Evolutionary conservation across 371 early-diverging fungal genomes (phyloP).

Genomic region (Paramicrosporidium saccamoebae): DNA sequence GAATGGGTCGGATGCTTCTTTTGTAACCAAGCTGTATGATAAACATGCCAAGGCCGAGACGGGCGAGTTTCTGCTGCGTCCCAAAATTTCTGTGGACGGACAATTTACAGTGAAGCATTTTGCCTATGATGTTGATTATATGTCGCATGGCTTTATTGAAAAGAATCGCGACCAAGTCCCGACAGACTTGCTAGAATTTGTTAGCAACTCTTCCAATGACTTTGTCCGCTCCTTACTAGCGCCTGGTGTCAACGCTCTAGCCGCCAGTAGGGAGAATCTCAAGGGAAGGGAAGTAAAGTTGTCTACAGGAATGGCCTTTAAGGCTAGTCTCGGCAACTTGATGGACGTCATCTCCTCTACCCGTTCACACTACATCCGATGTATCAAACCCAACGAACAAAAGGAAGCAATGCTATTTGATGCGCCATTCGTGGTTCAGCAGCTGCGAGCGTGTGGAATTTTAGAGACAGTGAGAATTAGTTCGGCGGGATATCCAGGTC

Average conservation of each 20-base stretch:
- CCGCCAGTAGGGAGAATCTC: too few relatives aligned
- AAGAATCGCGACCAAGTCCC: slow-evolving; percentile 96
- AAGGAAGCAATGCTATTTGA: slow-evolving; percentile 68
- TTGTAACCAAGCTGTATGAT: slow-evolving; percentile 46
- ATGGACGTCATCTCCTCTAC: slow-evolving; percentile 78
- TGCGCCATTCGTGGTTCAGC: slow-evolving; percentile 61
- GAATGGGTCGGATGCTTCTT: slow-evolving; percentile 42
- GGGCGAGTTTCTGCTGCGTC: too few relatives aligned
- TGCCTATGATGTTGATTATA: slow-evolving; percentile 64
- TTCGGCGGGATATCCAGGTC: slow-evolving; percentile 89
- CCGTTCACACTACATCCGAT: slow-evolving; percentile 84
- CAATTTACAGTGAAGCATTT: slow-evolving; percentile 72
- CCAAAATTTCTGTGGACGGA: too few relatives aligned
- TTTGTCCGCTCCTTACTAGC: slow-evolving; percentile 23
- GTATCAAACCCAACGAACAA: slow-evolving; percentile 85
- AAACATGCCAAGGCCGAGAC: slow-evolving; percentile 14
- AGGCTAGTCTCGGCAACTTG: slow-evolving; percentile 43
- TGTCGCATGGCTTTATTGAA: slow-evolving; percentile 73
- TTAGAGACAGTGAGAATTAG: slow-evolving; percentile 96
- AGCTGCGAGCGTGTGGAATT: slow-evolving; percentile 96
- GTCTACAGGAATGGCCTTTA: slow-evolving; percentile 9
- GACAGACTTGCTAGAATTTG: slow-evolving; percentile 51
- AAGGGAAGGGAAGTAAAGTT: slow-evolving; percentile 5
- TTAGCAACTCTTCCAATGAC: slow-evolving; percentile 22
- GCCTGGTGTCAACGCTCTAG: too few relatives aligned